Base-by-base conservation (phyloP, 2,329 filamentous ascomycete genomes). In the Pseudopithomyces maydicus region DNA sequence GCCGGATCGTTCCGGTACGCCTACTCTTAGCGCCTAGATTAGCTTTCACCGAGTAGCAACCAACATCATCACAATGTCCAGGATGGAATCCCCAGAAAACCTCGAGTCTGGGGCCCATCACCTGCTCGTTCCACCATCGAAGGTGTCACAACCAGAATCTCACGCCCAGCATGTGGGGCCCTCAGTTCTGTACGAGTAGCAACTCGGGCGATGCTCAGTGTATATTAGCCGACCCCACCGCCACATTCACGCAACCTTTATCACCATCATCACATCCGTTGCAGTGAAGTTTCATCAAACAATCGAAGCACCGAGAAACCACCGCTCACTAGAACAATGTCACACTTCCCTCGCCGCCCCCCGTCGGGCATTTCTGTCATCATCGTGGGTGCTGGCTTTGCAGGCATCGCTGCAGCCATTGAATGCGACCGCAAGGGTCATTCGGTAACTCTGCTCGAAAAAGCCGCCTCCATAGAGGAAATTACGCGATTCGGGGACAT, bases 381-480 rank as follows among this genome's bases (percentile, higher is more conserved):
- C 38, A 76, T 86, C 52, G 83, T 78, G 74, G 67, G 80, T 43
- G 71, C 71, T 10, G 72, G 85, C 19, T 88, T 88, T 57, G 86
- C 84, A 22, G 85, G 85, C 11, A 75, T 88, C n/a, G 83, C 84
- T 2, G 83, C 84, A 10, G 85, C 85, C 38, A 85, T 88, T 60
- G 86, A 88, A 72, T 87, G 85, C 68, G 80, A 83, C 57, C 81
- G 84, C 11, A 83, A 87, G 59, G 86, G 85, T 6, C 85, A 88
- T 66, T 73, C 78, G 15, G 84, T 85, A 29, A 74, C 79, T 52
- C 76, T 88, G 43, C 84, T 86, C 62, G 85, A 87, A 61, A 72
- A 72, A 54, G 54, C 63, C n/a, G 43, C 49, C 6, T 78, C 79
- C 1, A 85, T 86, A 56, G 68, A 71, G 11, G 81, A 83, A 57